Percentiles rank a stretch among this genome's conserved stretches.
Conservation (phyloP, 2,329 filamentous ascomycete species). For the Aspergillus candidus region DNA sequence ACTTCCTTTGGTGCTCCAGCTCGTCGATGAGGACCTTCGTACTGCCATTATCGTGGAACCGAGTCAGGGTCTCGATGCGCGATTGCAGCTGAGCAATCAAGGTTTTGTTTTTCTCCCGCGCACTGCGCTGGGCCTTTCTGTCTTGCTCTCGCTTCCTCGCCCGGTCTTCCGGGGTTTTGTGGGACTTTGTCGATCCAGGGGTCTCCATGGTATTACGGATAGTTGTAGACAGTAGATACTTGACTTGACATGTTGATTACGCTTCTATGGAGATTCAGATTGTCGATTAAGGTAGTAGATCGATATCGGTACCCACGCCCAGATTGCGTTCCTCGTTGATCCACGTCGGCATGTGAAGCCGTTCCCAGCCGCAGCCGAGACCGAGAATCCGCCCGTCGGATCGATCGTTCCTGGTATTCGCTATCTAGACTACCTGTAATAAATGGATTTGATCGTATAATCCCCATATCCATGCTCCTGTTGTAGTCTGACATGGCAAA, state of each 20-base stretch:
- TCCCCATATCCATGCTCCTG: no score
- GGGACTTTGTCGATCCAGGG: not conserved
- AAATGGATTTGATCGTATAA: no score
- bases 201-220: conserved; percentile 5
- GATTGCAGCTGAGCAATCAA: conserved; percentile 8
- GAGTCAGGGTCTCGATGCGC: conserved; percentile 8
- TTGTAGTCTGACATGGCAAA: no score
- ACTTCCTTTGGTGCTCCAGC: conserved; percentile 6
- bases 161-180: conserved; percentile 6
- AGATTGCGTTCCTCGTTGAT: no score
- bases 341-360: no score
- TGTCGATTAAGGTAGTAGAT: no score
- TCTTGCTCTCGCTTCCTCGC: conserved; percentile 11
- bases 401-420: no score
- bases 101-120: conserved; percentile 9
- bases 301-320: no score
- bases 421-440: no score
- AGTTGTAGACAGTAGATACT: not conserved
- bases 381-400: no score
- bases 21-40: conserved; percentile 7
- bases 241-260: not conserved
- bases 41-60: conserved; percentile 7
- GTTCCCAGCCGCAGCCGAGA: no score
- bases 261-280: no score
- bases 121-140: conserved; percentile 10